phyloP scores from a whole-genome alignment of 2,329 filamentous ascomycete genomes.

The Chaetomiaceae sp. region DNA sequence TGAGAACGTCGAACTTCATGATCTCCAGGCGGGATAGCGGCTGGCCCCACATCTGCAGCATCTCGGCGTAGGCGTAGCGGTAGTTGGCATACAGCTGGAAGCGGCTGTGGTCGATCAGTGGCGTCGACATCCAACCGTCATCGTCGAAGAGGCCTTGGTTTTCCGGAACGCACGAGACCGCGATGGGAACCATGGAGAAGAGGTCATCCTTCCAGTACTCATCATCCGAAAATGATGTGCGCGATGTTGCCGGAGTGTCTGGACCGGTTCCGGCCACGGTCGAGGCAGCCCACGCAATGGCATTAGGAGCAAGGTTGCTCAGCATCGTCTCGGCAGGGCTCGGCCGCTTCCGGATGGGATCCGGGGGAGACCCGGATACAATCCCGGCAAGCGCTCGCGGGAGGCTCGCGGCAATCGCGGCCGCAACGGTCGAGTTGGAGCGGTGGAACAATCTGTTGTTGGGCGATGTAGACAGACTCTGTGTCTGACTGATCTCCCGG shows the following conservation, averaged over 20 bases:
- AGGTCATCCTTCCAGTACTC: constrained; percentile 45
- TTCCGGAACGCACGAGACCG: constrained; percentile 51
- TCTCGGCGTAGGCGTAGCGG: constrained; percentile 62
- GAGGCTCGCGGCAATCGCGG: constrained; percentile 53
- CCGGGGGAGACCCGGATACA: constrained; percentile 40
- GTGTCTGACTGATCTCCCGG: constrained; percentile 43
- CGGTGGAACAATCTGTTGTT: constrained; percentile 51
- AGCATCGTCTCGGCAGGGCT: constrained; percentile 60
- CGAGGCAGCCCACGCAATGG: constrained; percentile 48
- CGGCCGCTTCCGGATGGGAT: constrained; percentile 45
- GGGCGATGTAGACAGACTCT: constrained; percentile 57
- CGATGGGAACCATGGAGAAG: constrained; percentile 46
- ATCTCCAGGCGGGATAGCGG: constrained; percentile 61
- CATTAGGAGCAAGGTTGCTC: constrained; percentile 49
- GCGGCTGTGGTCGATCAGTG: constrained; percentile 52
- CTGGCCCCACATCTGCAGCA: constrained; percentile 63
- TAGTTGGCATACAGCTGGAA: constrained; percentile 53
- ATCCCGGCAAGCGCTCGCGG: constrained; percentile 41
- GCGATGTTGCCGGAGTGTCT: constrained; percentile 44
- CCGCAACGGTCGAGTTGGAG: constrained; percentile 51
- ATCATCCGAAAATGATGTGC: constrained; percentile 53
- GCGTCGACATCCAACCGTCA: constrained; percentile 59
- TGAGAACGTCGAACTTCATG: constrained; percentile 63
- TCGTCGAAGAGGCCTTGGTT: constrained; percentile 65
- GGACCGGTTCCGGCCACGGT: constrained; percentile 39